Conservation (phyloP, 2,329 filamentous ascomycete genomes). For the Aureobasidium subglaciale region DNA sequence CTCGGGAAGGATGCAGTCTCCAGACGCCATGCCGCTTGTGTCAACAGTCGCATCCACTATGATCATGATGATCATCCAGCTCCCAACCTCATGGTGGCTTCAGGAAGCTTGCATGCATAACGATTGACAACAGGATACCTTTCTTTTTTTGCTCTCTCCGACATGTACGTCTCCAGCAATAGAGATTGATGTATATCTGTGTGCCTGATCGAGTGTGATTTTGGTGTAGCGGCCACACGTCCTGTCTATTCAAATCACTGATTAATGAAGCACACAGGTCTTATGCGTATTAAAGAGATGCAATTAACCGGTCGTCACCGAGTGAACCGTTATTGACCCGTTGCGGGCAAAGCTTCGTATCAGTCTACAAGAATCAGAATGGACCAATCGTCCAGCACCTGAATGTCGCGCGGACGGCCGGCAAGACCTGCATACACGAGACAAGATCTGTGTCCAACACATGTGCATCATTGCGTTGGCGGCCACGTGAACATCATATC, state of each 20-base stretch:
- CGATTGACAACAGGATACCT: constrained; percentile 2
- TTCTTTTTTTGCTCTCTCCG: neutral
- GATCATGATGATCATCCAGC: constrained; percentile 12
- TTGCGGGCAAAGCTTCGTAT: constrained; percentile 1
- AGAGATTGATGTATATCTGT: neutral
- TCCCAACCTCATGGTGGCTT: constrained; percentile 7
- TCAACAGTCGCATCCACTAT: constrained; percentile 4
- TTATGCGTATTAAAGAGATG: neutral
- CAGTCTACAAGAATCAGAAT: neutral
- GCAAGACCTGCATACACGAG: constrained; percentile 8
- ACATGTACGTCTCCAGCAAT: neutral
- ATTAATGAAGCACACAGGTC: neutral
- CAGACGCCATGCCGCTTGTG: constrained; percentile 14
- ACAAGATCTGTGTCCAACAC: neutral
- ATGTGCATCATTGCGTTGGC: neutral
- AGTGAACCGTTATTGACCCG: constrained; percentile 8
- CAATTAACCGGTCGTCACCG: neutral
- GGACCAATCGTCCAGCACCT: constrained; percentile 4
- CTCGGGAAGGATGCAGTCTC: constrained; percentile 10
- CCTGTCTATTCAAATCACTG: too few relatives aligned
- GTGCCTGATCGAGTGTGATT: too few relatives aligned
- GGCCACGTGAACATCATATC: constrained; percentile 12
- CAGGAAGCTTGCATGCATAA: constrained; percentile 13
- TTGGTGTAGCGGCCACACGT: too few relatives aligned
- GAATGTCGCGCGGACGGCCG: constrained; percentile 7